Percentiles rank a stretch among this genome's conserved stretches.
Evolutionary conservation across 2,329 filamentous ascomycete species (phyloP).

Genomic region (Aspergillus ochraceoroseus): DNA sequence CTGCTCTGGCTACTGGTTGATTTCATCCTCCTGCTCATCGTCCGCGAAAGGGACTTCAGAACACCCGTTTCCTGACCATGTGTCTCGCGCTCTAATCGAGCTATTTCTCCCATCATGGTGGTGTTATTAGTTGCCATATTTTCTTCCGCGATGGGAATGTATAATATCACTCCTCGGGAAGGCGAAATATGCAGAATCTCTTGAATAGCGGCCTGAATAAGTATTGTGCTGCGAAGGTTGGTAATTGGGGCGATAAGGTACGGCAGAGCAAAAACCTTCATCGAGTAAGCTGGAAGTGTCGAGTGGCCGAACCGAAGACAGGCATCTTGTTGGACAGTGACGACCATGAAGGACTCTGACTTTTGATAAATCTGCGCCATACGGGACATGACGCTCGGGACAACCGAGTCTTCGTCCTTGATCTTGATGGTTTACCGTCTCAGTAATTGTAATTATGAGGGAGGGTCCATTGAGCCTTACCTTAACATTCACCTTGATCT

Average conservation of each 20-base stretch:
- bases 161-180: constrained; percentile 67
- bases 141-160: constrained; percentile 64
- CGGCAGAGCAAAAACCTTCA: constrained; percentile 67
- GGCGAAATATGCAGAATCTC: constrained; percentile 63
- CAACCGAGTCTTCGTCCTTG: constrained; percentile 71
- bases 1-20: constrained; percentile 27
- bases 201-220: constrained; percentile 70
- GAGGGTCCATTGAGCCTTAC: too few relatives aligned
- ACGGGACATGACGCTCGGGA: constrained; percentile 67
- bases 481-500: constrained; percentile 60
- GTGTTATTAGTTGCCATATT: constrained; percentile 66
- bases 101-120: constrained; percentile 64
- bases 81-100: constrained; percentile 50
- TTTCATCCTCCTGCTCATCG: constrained; percentile 37
- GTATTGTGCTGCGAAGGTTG: constrained; percentile 74
- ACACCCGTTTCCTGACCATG: constrained; percentile 40
- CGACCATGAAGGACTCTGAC: constrained; percentile 66
- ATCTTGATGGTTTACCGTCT: too few relatives aligned
- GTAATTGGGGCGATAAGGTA: constrained; percentile 64
- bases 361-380: constrained; percentile 71
- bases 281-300: constrained; percentile 72
- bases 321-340: constrained; percentile 69
- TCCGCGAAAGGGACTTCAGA: constrained; percentile 39
- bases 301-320: constrained; percentile 70
- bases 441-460: too few relatives aligned